Conservation (phyloP, 208 protist species). For the Trypanosoma lewisi region DNA sequence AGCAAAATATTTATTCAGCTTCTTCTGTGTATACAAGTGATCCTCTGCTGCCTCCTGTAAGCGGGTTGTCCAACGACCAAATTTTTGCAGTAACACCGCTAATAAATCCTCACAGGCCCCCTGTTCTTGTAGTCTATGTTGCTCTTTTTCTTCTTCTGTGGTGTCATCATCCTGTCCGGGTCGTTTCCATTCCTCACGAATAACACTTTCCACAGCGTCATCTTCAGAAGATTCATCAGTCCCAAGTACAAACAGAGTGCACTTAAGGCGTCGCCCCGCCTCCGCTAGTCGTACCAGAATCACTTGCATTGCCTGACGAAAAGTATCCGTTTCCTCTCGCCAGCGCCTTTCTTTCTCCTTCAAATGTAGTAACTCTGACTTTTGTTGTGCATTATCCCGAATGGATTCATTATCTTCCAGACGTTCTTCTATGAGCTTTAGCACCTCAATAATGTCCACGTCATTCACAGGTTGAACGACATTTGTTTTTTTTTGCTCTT, state of each 20-base stretch:
- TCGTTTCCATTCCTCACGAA: slow-evolving; percentile 16
- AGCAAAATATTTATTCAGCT: slow-evolving; percentile 82
- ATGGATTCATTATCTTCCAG: slow-evolving; percentile 33
- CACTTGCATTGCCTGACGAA: slow-evolving; percentile 57
- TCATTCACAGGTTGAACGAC: slow-evolving; percentile 36
- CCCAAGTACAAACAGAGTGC: slow-evolving; percentile 64
- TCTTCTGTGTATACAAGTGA: slow-evolving; percentile 77
- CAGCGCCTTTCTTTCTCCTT: slow-evolving; percentile 31
- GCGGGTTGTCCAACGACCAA: slow-evolving; percentile 70
- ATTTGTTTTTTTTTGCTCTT: slow-evolving; percentile 12
- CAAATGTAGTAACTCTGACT: slow-evolving; percentile 38
- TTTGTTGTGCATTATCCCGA: slow-evolving; percentile 25
- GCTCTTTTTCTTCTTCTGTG: neutral
- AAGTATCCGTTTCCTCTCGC: slow-evolving; percentile 48
- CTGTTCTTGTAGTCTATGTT: neutral
- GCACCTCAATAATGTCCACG: slow-evolving; percentile 45
- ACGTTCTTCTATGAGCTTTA: slow-evolving; percentile 42
- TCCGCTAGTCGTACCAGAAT: slow-evolving; percentile 58
- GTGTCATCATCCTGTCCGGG: neutral
- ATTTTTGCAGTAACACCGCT: slow-evolving; percentile 80
- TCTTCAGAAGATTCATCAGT: slow-evolving; percentile 73
- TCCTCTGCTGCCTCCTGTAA: slow-evolving; percentile 77
- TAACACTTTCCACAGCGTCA: slow-evolving; percentile 63
- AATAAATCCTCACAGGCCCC: slow-evolving; percentile 61
- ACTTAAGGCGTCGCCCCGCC: slow-evolving; percentile 58